Conservation (phyloP, 2,329 filamentous ascomycete species). For the Orbilia quercus region DNA sequence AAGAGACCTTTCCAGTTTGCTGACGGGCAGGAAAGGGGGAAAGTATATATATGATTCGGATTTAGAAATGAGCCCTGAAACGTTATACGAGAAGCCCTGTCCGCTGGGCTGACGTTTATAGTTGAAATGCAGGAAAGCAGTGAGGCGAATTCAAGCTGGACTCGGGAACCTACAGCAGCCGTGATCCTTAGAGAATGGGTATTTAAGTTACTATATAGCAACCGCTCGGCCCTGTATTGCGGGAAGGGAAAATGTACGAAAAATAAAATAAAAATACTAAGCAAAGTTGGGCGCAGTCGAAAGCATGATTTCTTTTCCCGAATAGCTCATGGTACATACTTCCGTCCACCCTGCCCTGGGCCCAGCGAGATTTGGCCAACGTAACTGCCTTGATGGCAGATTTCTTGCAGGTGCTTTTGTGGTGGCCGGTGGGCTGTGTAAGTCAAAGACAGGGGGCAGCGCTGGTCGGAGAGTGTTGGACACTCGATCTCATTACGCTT, state of each 20-base stretch:
- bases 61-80: constrained; percentile 18
- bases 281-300: constrained; percentile 36
- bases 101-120: constrained; percentile 19
- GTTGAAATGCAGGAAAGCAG: constrained; percentile 33
- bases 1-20: constrained; percentile 1
- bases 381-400: constrained; percentile 49
- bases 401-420: constrained; percentile 24
- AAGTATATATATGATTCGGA: constrained; percentile 31
- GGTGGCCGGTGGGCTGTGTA: constrained; percentile 46
- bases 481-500: constrained; percentile 44
- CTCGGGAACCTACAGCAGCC: constrained; percentile 26
- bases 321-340: constrained; percentile 7
- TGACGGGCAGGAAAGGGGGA: constrained; percentile 34
- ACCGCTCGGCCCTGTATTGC: constrained; percentile 8
- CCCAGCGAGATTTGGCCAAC: background rate
- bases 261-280: constrained; percentile 10
- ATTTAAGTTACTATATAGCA: constrained; percentile 36
- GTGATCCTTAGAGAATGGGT: constrained; percentile 31
- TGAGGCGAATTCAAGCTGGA: constrained; percentile 34
- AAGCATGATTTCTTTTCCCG: constrained; percentile 16
- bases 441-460: constrained; percentile 48
- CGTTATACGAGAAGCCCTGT: constrained; percentile 6
- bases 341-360: background rate
- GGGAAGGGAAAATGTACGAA: constrained; percentile 2
- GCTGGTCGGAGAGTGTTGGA: constrained; percentile 37